Evolutionary conservation across 257 asterid genomes (phyloP).

Genomic region (Rehmannia glutinosa): DNA sequence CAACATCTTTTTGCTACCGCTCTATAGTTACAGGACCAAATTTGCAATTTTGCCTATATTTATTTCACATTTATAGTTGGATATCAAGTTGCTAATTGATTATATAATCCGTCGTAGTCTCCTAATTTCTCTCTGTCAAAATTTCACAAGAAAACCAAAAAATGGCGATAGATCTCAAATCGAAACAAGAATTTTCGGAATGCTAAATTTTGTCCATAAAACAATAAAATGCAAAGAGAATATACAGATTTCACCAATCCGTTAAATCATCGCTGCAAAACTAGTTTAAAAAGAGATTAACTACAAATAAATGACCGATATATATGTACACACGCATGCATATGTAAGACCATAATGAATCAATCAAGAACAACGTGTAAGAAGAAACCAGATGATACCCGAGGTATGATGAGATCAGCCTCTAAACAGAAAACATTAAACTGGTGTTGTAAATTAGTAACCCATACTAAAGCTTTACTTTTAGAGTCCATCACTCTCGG

Average conservation of each 20-base stretch:
- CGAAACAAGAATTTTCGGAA: background rate
- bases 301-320: background rate
- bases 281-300: no score
- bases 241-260: no score
- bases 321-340: background rate
- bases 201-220: background rate
- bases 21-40: no score
- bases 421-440: background rate
- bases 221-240: no score
- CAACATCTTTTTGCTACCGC: no score
- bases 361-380: background rate
- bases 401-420: background rate
- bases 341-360: background rate
- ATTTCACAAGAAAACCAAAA: no score
- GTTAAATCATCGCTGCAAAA: no score
- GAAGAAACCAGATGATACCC: slow-evolving; percentile 9
- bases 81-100: no score
- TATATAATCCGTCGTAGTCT: no score
- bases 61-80: no score
- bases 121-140: no score
- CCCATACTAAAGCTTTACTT: background rate
- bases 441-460: background rate
- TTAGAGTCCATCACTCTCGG: background rate
- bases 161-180: background rate
- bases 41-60: no score